Conservation (phyloP, 2,329 filamentous ascomycete genomes). For the Periconia macrospinosa region DNA sequence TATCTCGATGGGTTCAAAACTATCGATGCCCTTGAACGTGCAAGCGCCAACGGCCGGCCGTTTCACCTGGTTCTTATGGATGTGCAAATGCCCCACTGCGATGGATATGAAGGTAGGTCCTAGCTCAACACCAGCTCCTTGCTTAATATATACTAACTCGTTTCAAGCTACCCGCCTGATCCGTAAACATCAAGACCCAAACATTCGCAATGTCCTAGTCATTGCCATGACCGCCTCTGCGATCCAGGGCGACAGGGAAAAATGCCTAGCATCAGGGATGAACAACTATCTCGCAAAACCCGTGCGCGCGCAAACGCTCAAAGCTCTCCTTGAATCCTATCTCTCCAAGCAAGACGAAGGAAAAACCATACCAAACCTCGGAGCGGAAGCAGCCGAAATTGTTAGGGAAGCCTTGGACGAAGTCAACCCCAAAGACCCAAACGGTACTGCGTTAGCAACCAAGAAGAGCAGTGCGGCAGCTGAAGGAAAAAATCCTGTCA, state of each 20-base stretch:
- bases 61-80: constrained; percentile 96
- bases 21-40: constrained; percentile 78
- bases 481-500: background rate
- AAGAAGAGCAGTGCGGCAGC: background rate
- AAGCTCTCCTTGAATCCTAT: constrained; percentile 76
- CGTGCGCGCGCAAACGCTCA: constrained; percentile 84
- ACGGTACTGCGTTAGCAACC: background rate
- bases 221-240: constrained; percentile 97
- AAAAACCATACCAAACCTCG: constrained; percentile 44
- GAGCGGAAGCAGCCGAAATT: constrained; percentile 49
- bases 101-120: constrained; percentile 71
- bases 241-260: constrained; percentile 91
- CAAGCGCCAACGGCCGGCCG: constrained; percentile 70
- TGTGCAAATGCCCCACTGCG: constrained; percentile 91
- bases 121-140: background rate
- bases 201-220: constrained; percentile 80
- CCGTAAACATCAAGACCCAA: constrained; percentile 73
- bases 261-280: constrained; percentile 95
- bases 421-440: background rate
- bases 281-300: constrained; percentile 97
- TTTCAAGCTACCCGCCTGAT: constrained; percentile 72
- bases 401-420: constrained; percentile 36
- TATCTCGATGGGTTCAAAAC: constrained; percentile 89
- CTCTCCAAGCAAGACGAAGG: constrained; percentile 54
- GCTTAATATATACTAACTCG: constrained; percentile 12